Evolutionary conservation across 2,329 filamentous ascomycete genomes (phyloP).

Genomic region (Colletotrichum sojae): DNA sequence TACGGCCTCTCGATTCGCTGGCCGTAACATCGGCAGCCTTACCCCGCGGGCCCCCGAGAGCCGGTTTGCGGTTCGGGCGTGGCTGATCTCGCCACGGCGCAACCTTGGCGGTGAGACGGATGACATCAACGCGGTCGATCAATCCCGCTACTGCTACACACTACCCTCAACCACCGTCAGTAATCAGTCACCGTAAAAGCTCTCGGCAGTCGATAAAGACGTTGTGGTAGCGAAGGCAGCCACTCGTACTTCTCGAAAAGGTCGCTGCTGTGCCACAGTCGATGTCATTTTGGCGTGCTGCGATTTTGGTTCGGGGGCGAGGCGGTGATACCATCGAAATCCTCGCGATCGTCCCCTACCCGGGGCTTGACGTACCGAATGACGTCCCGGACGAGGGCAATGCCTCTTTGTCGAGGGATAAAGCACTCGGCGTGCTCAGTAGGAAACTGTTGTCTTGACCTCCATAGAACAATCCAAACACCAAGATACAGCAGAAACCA

Average conservation of each 20-base stretch:
- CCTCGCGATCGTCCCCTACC: neutral
- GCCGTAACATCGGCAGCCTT: neutral
- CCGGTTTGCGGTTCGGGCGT: constrained; percentile 5
- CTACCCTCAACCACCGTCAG: neutral
- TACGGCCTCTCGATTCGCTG: neutral
- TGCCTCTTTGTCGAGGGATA: neutral
- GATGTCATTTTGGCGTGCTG: constrained; percentile 28
- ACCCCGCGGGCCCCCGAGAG: constrained; percentile 1
- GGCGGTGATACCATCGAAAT: neutral
- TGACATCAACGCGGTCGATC: constrained; percentile 31
- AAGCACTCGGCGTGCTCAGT: neutral
- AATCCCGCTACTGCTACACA: constrained; percentile 10
- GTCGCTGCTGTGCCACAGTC: constrained; percentile 27
- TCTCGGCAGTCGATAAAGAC: neutral
- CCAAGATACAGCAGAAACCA: too few relatives aligned
- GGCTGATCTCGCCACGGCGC: constrained; percentile 17
- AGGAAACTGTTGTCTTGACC: neutral
- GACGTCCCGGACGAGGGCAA: neutral
- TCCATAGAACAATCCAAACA: neutral
- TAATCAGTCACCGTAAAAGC: too few relatives aligned
- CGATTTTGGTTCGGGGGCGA: neutral
- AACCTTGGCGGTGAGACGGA: constrained; percentile 30
- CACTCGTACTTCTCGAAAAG: constrained; percentile 14
- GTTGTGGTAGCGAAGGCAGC: neutral
- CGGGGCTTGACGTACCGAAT: neutral